Percentiles rank a stretch among this genome's conserved stretches.
Conservation (phyloP, 2,329 filamentous ascomycete species). For the Orbilia brochopaga region DNA sequence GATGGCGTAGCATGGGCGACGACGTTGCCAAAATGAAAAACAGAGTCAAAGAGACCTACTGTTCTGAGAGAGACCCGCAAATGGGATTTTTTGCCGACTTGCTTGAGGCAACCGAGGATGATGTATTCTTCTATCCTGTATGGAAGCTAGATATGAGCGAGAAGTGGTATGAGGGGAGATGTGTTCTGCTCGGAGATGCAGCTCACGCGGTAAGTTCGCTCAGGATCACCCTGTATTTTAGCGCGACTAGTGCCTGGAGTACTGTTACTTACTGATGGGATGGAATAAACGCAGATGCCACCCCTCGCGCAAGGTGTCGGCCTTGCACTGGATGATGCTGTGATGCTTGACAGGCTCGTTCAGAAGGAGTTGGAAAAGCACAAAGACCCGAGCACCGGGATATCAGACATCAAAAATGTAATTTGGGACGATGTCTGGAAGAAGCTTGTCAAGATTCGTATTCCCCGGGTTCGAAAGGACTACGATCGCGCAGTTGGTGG, state of each 20-base stretch:
- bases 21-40: constrained; percentile 35
- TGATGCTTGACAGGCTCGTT: constrained; percentile 21
- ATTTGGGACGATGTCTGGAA: constrained; percentile 34
- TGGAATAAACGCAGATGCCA: constrained; percentile 27
- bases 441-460: constrained; percentile 35
- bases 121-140: constrained; percentile 39
- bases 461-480: constrained; percentile 31
- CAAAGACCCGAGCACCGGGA: neutral
- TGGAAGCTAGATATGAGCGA: constrained; percentile 43
- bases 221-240: neutral
- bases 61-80: constrained; percentile 32
- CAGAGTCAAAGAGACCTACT: constrained; percentile 38
- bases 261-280: neutral
- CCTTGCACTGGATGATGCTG: constrained; percentile 33
- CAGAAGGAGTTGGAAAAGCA: constrained; percentile 15
- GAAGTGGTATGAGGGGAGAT: constrained; percentile 42
- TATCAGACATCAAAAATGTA: constrained; percentile 9
- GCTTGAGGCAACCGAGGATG: constrained; percentile 27
- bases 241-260: neutral
- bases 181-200: constrained; percentile 65
- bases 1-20: constrained; percentile 36
- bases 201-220: constrained; percentile 63
- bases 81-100: constrained; percentile 44
- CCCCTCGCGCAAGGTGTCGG: constrained; percentile 42
- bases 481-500: constrained; percentile 42